phyloP scores from a whole-genome alignment of 176 grass and related monocot species.

The Carex kokanica region DNA sequence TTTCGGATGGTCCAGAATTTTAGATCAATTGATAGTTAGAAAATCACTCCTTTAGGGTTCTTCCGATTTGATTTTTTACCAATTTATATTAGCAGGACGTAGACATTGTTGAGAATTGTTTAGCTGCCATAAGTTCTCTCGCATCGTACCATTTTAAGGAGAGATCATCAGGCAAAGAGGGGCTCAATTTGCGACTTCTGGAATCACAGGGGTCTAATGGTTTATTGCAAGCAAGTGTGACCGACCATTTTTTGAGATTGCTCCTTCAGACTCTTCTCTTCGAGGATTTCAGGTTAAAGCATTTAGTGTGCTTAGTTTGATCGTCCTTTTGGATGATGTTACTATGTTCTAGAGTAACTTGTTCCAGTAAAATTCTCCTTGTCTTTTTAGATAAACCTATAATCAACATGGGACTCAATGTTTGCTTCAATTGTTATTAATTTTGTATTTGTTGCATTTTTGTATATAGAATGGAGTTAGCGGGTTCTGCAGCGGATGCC shows the following conservation, averaged over 20 bases:
- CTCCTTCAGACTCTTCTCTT: conserved; percentile 75
- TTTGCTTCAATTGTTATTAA: not conserved
- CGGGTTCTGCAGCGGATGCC: conserved; percentile 86
- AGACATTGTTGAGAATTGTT: conserved; percentile 90
- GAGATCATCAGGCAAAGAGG: conserved; percentile 58
- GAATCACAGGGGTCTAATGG: conserved; percentile 59
- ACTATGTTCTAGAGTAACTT: not conserved
- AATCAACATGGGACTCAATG: not conserved
- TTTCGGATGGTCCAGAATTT: too few relatives aligned
- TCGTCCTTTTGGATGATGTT: not conserved
- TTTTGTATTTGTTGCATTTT: not conserved
- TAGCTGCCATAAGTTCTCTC: conserved; percentile 77
- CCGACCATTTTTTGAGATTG: conserved; percentile 76
- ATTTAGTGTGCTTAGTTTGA: not conserved
- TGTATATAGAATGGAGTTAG: conserved; percentile 64
- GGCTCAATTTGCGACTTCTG: conserved; percentile 49
- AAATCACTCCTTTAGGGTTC: not conserved
- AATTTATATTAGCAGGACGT: conserved; percentile 53
- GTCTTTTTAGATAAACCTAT: not conserved
- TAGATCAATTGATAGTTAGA: too few relatives aligned
- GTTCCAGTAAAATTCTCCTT: not conserved
- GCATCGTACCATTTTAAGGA: conserved; percentile 94
- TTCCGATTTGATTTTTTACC: conserved; percentile 10
- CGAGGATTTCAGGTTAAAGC: conserved; percentile 74
- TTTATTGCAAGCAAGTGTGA: conserved; percentile 65